These are phyloP conservation scores for Phytophthora sansomeana DNA, from an alignment of 352 stramenopile species.

Conservation along the genomic window DNA sequence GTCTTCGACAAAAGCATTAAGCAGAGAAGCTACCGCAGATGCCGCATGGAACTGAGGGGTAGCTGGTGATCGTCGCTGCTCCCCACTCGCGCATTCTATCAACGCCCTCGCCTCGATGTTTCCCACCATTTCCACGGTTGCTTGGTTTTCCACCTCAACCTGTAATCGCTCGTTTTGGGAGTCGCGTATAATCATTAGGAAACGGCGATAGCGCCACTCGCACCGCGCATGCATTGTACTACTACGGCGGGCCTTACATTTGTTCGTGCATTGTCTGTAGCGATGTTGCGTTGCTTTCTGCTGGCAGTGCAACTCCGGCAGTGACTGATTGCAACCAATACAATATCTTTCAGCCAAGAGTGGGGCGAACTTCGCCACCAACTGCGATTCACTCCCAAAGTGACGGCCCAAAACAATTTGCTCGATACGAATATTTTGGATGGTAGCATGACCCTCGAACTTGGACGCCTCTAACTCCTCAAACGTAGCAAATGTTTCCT, in stretches of 20 bases:
- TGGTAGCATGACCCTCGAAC: constrained; percentile 28
- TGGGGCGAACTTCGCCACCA: constrained; percentile 39
- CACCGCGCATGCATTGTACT: constrained; percentile 20
- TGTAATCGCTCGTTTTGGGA: constrained; percentile 38
- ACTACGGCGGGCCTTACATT: constrained; percentile 36
- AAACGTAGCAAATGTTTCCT: constrained; percentile 36
- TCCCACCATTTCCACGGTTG: constrained; percentile 48
- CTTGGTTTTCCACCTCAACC: constrained; percentile 40
- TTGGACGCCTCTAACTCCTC: constrained; percentile 42
- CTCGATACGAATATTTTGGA: constrained; percentile 59
- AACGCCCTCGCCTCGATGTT: constrained; percentile 60
- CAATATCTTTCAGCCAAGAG: constrained; percentile 60
- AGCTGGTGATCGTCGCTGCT: background rate
- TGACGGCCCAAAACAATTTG: constrained; percentile 44
- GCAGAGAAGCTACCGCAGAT: constrained; percentile 38
- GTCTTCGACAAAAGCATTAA: constrained; percentile 51
- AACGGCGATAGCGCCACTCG: constrained; percentile 57
- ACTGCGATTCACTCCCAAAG: constrained; percentile 34
- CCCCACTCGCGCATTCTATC: constrained; percentile 16
- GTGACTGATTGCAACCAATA: constrained; percentile 44
- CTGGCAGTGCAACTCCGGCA: constrained; percentile 37
- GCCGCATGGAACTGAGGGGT: constrained; percentile 29
- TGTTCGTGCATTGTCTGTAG: constrained; percentile 49
- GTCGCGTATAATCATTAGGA: constrained; percentile 57
- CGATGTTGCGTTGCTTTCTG: constrained; percentile 18